Percentiles rank a stretch among this genome's conserved stretches.
Evolutionary conservation across 768 basidiomycete genomes (phyloP).

Genomic region (Calocybe gangraenosa): DNA sequence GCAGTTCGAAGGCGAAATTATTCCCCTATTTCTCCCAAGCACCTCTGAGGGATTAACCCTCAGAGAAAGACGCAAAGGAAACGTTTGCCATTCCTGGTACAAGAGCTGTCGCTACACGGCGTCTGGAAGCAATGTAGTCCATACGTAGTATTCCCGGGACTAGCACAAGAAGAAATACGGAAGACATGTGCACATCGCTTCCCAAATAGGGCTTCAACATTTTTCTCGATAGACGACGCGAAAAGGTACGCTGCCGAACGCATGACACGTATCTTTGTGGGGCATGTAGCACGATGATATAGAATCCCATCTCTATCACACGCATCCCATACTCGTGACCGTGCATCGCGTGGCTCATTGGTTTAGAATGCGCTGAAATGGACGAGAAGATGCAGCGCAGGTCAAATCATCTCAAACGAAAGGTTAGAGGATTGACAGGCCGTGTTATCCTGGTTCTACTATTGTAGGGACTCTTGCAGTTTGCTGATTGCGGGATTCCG

Average conservation of each 20-base stretch:
- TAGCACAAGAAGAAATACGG: neutral
- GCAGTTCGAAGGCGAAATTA: constrained; percentile 1
- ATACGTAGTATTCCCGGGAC: neutral
- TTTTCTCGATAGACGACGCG: neutral
- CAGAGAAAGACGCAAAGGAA: neutral
- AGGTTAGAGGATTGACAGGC: constrained; percentile 4
- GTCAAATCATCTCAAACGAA: neutral
- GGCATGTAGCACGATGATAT: too few relatives aligned
- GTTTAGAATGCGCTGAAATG: neutral
- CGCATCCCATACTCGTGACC: constrained; percentile 11
- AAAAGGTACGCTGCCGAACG: neutral
- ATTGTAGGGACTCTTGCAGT: too few relatives aligned
- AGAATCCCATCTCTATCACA: constrained; percentile 9
- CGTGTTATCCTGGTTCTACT: constrained; percentile 2
- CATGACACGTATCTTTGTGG: constrained; percentile 8
- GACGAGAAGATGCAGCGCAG: neutral
- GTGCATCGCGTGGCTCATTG: constrained; percentile 9
- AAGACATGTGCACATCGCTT: neutral
- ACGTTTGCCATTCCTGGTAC: neutral
- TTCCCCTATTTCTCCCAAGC: neutral
- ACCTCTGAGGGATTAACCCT: neutral
- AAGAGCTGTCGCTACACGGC: neutral
- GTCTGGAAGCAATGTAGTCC: neutral
- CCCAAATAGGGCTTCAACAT: neutral
- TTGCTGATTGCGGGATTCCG: too few relatives aligned